These are phyloP conservation scores for Adansonia grandidieri DNA, from an alignment of 441 rosid species.

Conservation along the genomic window DNA sequence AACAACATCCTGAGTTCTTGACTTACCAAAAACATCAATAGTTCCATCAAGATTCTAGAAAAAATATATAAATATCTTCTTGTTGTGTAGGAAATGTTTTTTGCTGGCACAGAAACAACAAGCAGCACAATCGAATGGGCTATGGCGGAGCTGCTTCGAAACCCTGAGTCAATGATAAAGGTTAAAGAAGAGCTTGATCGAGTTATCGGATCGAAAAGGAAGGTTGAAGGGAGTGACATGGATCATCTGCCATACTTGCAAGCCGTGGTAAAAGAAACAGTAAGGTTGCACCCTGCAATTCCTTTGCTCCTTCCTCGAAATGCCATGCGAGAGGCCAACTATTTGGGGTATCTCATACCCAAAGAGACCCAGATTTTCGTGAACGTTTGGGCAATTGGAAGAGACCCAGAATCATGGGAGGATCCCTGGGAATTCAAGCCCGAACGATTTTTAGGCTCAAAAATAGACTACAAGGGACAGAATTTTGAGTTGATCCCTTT, in stretches of 20 bases:
- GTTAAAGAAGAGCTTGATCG: slow-evolving; percentile 29
- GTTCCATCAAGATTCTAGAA: not conserved
- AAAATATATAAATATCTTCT: not conserved
- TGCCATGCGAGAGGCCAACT: slow-evolving; percentile 31
- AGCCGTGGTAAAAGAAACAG: slow-evolving; percentile 38
- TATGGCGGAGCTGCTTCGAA: slow-evolving; percentile 29
- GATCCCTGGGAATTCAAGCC: slow-evolving; percentile 39
- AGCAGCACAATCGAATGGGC: slow-evolving; percentile 31
- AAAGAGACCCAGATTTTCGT: slow-evolving; percentile 36
- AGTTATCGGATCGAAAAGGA: slow-evolving; percentile 19
- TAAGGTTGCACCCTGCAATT: slow-evolving; percentile 32
- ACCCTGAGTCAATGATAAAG: slow-evolving; percentile 21
- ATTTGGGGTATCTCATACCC: slow-evolving; percentile 37
- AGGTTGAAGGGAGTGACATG: slow-evolving; percentile 35
- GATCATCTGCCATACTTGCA: slow-evolving; percentile 31
- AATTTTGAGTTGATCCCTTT: slow-evolving; percentile 41
- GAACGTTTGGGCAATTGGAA: slow-evolving; percentile 40
- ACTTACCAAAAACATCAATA: not conserved
- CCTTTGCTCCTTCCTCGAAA: slow-evolving; percentile 35
- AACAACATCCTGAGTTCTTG: not conserved
- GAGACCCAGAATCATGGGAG: slow-evolving; percentile 40
- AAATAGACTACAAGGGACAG: slow-evolving; percentile 38
- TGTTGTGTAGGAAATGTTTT: slow-evolving; percentile 13
- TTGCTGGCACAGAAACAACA: slow-evolving; percentile 29
- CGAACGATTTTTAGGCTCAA: slow-evolving; percentile 36